Conservation (phyloP, 306 rosid species). For the Prunus campanulata region DNA sequence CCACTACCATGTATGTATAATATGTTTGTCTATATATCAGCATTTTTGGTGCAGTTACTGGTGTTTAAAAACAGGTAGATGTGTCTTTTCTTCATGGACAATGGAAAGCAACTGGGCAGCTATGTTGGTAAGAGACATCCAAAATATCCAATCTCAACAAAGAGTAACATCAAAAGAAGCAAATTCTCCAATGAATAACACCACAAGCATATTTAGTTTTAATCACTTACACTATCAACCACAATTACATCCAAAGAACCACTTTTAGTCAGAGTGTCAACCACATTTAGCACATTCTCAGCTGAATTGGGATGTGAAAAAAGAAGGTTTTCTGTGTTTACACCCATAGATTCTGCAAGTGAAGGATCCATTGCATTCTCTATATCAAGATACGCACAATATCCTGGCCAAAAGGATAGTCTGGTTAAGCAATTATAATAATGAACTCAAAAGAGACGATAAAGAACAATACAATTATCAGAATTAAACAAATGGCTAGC, state of each 20-base stretch:
- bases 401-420: slow-evolving; percentile 50
- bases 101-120: not conserved
- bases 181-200: slow-evolving; percentile 5
- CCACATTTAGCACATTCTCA: slow-evolving; percentile 73
- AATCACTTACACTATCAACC: slow-evolving; percentile 79
- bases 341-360: slow-evolving; percentile 80
- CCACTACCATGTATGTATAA: not conserved
- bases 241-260: slow-evolving; percentile 86
- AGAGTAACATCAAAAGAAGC: not conserved
- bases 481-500: not conserved
- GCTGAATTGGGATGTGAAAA: slow-evolving; percentile 68
- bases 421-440: not conserved
- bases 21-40: not conserved
- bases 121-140: not conserved
- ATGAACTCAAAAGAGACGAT: slow-evolving; percentile 1
- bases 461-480: not conserved
- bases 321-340: slow-evolving; percentile 69
- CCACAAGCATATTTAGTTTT: not conserved
- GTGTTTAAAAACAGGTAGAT: not conserved
- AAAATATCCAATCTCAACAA: not conserved
- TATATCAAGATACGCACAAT: slow-evolving; percentile 85
- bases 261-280: slow-evolving; percentile 73
- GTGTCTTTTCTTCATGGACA: not conserved
- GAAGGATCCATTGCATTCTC: slow-evolving; percentile 79
- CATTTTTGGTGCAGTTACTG: not conserved